Base-by-base conservation (phyloP, 2,329 filamentous ascomycete genomes). In the Neurospora crassa region DNA sequence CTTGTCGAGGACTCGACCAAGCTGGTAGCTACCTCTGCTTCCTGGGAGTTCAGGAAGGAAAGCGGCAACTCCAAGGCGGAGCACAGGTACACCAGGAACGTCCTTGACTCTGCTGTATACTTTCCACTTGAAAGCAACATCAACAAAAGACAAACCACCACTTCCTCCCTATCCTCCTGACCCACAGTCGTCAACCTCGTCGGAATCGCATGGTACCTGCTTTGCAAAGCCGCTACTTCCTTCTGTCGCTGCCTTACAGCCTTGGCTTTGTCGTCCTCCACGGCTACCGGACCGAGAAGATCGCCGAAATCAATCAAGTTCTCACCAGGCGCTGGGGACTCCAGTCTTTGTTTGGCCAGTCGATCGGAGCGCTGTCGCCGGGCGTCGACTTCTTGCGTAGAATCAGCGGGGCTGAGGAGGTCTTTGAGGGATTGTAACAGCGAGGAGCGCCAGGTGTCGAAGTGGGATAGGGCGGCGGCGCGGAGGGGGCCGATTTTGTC, bases 401-500 rank as follows among this genome's bases (percentile, higher is more conserved):
- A 83, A 70, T 87, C 85, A 12, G 84, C 80, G 2, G 83, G 81
- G 14, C 86, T 83, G 14, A 90, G 81, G 3, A 93, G 87, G 75
- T 95, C 91, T 68, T 89, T 89, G 0, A 97, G 84, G 67, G 90
- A 87, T 20, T 85, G 81, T n/a, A 94, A 83, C 1, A 95, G 89
- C 41, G 88, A 86, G 37, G 88, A 86, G 72, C 89, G 85, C 94
- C 94, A 97, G n/a, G 89, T 87, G 73, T 93, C 89, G 76, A 94
- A 92, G 76, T 92, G 88, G 63, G 85, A 82, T 14, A 96, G 79
- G 1, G 91, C 88, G 5, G 88, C 87, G 37, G 77, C 79, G 29
- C 85, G 81, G 16, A 87, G 75, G 37, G 75, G 77, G 45, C 79
- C 53, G 10, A 83, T 77, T 29, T 63, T 24, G 3, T 24, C 29